phyloP scores from a whole-genome alignment of 83 land plant genomes.

The Picea abies region DNA sequence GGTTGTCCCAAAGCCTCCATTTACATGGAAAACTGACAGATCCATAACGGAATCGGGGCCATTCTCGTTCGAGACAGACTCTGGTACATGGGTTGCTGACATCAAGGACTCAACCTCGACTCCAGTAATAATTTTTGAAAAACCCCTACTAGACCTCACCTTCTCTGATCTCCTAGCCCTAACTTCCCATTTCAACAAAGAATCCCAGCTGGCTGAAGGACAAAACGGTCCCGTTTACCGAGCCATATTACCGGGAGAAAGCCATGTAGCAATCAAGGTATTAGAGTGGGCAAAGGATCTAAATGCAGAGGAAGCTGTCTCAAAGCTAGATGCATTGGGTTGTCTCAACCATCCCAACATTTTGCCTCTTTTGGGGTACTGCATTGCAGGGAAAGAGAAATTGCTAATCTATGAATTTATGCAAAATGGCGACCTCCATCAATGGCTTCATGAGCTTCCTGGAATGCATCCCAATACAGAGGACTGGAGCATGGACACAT shows the following conservation, averaged over 20 bases:
- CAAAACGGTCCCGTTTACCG: constrained; percentile 65
- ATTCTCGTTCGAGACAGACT: constrained; percentile 61
- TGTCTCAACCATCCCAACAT: too few species aligned
- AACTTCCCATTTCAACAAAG: constrained; percentile 75
- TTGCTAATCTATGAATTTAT: too few species aligned
- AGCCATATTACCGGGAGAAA: constrained; percentile 76
- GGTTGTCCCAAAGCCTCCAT: constrained; percentile 33
- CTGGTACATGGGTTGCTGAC: constrained; percentile 64
- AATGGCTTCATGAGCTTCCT: too few species aligned
- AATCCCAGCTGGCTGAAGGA: constrained; percentile 69
- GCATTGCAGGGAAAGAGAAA: constrained; percentile 69
- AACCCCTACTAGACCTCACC: constrained; percentile 78
- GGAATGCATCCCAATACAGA: too few species aligned
- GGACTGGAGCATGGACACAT: too few species aligned
- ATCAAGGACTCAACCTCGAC: constrained; percentile 57
- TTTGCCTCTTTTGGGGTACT: constrained; percentile 72
- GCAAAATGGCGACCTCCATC: too few species aligned
- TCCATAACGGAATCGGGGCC: constrained; percentile 47
- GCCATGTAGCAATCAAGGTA: constrained; percentile 74
- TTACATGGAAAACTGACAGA: constrained; percentile 7
- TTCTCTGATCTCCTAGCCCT: constrained; percentile 77
- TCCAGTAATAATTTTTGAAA: constrained; percentile 21
- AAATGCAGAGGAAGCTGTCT: constrained; percentile 27
- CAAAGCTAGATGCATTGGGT: too few species aligned
- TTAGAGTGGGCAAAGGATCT: constrained; percentile 48